Percentiles rank a stretch among this genome's conserved stretches.
phyloP scores from a whole-genome alignment of 2,329 filamentous ascomycete genomes.

The Scedosporium dehoogii region DNA sequence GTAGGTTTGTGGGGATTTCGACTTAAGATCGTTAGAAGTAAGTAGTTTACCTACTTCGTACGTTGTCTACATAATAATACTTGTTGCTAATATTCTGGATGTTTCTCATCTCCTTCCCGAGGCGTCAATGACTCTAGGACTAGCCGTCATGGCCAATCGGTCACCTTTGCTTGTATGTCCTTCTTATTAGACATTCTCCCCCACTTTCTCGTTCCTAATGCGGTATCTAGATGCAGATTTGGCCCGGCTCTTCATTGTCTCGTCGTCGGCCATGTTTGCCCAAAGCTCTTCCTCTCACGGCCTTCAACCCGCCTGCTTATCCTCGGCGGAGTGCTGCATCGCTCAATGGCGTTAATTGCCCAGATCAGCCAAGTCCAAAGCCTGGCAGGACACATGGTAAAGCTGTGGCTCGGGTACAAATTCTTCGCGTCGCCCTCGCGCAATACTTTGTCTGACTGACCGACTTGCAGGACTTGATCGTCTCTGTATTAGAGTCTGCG shows the following conservation, averaged over 20 bases:
- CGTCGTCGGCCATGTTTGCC: not conserved
- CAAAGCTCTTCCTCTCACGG: not conserved
- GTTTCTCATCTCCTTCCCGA: not conserved
- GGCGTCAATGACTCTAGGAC: not conserved
- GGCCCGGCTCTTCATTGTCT: not conserved
- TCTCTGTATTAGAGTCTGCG: conserved; percentile 77
- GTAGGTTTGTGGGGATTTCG: not conserved
- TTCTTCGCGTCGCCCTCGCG: not conserved
- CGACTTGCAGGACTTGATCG: conserved; percentile 60
- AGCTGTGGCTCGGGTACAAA: not conserved
- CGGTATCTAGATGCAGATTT: not conserved
- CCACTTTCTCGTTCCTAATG: too few species aligned
- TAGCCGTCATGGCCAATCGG: not conserved
- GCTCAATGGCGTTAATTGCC: not conserved
- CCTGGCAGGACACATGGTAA: not conserved
- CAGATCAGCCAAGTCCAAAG: not conserved
- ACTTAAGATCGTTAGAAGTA: not conserved
- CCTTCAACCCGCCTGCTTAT: not conserved
- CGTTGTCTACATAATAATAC: too few species aligned
- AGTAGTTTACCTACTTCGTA: not conserved
- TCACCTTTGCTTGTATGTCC: not conserved
- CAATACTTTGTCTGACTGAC: not conserved
- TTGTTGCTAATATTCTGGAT: not conserved
- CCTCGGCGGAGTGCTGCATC: not conserved
- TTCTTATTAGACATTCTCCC: too few species aligned